Conservation (phyloP, 495 filamentous ascomycete species). For the Aspergillus incahuasiensis region DNA sequence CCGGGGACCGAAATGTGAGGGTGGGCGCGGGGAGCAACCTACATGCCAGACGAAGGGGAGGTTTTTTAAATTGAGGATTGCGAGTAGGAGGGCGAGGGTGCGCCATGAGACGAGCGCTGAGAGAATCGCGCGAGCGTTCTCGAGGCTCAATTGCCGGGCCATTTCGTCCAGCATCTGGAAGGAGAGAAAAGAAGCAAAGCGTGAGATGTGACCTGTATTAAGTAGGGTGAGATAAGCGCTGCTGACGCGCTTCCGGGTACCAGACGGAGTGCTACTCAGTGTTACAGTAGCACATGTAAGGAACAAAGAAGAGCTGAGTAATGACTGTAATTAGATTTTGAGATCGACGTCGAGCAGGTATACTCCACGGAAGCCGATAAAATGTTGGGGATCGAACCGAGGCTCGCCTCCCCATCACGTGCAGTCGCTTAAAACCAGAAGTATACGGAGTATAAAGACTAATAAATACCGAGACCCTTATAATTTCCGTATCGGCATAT, state of each 20-base stretch:
- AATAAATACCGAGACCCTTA: neutral
- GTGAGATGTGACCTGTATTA: neutral
- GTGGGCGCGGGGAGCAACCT: constrained; percentile 23
- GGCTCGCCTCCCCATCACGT: constrained; percentile 11
- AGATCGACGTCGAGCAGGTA: constrained; percentile 4
- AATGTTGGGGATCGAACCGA: constrained; percentile 15
- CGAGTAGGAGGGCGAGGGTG: constrained; percentile 48
- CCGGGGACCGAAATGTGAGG: no score
- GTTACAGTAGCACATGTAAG: neutral
- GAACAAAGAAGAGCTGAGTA: neutral
- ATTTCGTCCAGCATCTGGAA: constrained; percentile 30
- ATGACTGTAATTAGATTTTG: neutral
- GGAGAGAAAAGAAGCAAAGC: neutral
- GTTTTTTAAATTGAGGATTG: constrained; percentile 56
- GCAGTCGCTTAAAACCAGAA: neutral
- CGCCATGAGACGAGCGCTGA: constrained; percentile 45
- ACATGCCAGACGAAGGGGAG: constrained; percentile 63
- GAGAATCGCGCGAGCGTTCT: constrained; percentile 19
- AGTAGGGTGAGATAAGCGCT: constrained; percentile 2
- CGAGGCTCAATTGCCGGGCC: neutral
- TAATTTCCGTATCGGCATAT: neutral
- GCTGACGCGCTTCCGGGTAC: neutral
- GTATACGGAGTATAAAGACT: neutral
- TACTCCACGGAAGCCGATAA: neutral
- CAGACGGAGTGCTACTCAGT: neutral